Percentiles rank a stretch among this genome's conserved stretches.
These are phyloP conservation scores for Citrus trifoliata DNA, from an alignment of 345 rosid genomes.

Conservation along the genomic window DNA sequence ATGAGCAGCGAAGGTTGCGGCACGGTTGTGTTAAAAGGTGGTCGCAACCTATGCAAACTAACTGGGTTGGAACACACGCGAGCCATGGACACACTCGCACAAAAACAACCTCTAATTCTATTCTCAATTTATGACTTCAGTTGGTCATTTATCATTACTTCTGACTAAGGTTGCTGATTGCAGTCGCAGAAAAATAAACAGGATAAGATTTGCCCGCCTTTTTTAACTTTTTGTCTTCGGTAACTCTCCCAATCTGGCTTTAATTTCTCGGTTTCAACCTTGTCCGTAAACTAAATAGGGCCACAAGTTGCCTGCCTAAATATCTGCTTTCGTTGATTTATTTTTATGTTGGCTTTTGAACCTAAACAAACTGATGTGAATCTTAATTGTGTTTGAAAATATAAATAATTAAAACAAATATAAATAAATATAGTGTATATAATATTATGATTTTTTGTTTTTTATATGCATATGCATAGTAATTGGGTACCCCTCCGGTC, in stretches of 20 bases:
- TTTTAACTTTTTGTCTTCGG: neutral
- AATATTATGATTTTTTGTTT: too few species aligned
- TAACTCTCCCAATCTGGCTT: neutral
- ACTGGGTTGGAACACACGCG: slow-evolving; percentile 39
- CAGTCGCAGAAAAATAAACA: too few species aligned
- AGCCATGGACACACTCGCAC: slow-evolving; percentile 15
- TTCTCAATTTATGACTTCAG: too few species aligned
- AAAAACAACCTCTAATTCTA: too few species aligned
- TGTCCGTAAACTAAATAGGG: neutral
- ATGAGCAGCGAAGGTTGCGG: slow-evolving; percentile 2
- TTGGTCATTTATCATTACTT: too few species aligned
- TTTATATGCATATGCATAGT: too few species aligned
- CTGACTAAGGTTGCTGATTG: too few species aligned
- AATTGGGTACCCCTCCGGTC: too few species aligned
- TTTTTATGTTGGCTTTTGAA: neutral
- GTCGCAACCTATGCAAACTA: slow-evolving; percentile 35
- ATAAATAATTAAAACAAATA: too few species aligned
- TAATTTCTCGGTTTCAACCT: neutral
- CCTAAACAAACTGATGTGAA: neutral
- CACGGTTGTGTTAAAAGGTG: slow-evolving; percentile 13
- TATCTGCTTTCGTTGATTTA: neutral
- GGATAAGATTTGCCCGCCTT: too few species aligned
- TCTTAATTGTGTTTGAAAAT: too few species aligned
- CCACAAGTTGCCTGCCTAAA: neutral
- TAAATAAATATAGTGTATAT: too few species aligned